A percentile compares a stretch with the other conserved stretches of the same genome.
Conservation (phyloP, 2,329 filamentous ascomycete species). For the Lojkania enalia region DNA sequence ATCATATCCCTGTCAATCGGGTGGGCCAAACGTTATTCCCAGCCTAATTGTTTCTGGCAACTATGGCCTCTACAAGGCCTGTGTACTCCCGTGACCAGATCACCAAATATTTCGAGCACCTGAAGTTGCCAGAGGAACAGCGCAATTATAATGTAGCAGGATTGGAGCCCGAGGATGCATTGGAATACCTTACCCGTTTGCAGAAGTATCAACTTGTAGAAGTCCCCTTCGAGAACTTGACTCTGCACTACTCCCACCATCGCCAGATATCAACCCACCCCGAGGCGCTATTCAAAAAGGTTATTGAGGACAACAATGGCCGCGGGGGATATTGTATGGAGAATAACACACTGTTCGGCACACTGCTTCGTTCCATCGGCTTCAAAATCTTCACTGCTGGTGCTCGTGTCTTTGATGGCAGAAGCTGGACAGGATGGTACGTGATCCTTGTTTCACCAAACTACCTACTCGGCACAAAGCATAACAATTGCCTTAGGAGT, state of each 20-base stretch:
- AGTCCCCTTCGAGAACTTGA: constrained; percentile 62
- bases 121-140: constrained; percentile 31
- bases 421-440: constrained; percentile 35
- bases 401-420: constrained; percentile 43
- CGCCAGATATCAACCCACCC: constrained; percentile 53
- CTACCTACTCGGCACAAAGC: too few relatives aligned
- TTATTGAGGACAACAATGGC: constrained; percentile 53
- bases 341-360: constrained; percentile 58
- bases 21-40: not conserved
- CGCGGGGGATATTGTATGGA: constrained; percentile 66
- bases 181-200: constrained; percentile 35
- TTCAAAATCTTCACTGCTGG: constrained; percentile 50
- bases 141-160: constrained; percentile 29
- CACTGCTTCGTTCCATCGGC: constrained; percentile 56
- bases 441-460: too few relatives aligned
- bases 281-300: constrained; percentile 56
- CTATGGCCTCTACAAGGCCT: constrained; percentile 10
- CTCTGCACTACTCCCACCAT: constrained; percentile 52
- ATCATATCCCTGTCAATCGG: not conserved
- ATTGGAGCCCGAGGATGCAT: constrained; percentile 23
- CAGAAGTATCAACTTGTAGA: constrained; percentile 49
- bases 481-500: too few relatives aligned
- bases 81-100: constrained; percentile 34
- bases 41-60: not conserved
- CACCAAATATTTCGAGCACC: constrained; percentile 40